Conservation (phyloP, 2,329 filamentous ascomycete genomes). For the Diplodia scrobiculata region DNA sequence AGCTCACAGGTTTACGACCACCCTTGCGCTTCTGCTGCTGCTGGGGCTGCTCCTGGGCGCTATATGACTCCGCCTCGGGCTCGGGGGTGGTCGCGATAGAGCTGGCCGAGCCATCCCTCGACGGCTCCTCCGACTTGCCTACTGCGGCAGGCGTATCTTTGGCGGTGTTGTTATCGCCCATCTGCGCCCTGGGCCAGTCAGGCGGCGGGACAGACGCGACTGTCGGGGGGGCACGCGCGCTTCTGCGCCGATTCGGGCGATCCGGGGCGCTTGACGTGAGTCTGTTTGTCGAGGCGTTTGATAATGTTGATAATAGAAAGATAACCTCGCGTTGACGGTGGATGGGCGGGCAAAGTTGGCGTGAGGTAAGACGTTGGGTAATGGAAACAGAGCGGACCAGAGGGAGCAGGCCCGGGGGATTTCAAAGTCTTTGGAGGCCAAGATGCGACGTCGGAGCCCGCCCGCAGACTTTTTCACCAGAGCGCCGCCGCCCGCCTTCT, state of each 20-base stretch:
- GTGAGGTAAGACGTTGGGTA: slow-evolving; percentile 55
- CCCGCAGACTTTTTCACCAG: slow-evolving; percentile 26
- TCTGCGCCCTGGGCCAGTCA: slow-evolving; percentile 42
- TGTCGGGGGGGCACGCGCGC: slow-evolving; percentile 42
- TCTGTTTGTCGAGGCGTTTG: slow-evolving; percentile 44
- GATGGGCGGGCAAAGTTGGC: slow-evolving; percentile 44
- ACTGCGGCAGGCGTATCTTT: slow-evolving; percentile 49
- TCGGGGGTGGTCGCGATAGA: slow-evolving; percentile 55
- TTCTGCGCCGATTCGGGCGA: slow-evolving; percentile 31
- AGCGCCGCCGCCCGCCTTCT: slow-evolving; percentile 21
- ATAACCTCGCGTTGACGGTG: slow-evolving; percentile 47
- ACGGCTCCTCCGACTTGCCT: slow-evolving; percentile 44
- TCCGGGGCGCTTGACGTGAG: slow-evolving; percentile 30
- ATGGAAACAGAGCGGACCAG: slow-evolving; percentile 44
- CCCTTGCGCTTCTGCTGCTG: slow-evolving; percentile 87
- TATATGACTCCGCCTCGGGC: slow-evolving; percentile 46
- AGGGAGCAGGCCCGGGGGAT: slow-evolving; percentile 35
- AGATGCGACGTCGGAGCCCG: slow-evolving; percentile 28
- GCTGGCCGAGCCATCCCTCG: slow-evolving; percentile 51
- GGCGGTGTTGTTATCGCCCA: slow-evolving; percentile 52
- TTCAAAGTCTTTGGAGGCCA: slow-evolving; percentile 19
- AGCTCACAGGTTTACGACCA: slow-evolving; percentile 88
- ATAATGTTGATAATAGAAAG: slow-evolving; percentile 49
- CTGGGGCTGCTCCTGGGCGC: slow-evolving; percentile 50
- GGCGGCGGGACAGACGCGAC: slow-evolving; percentile 39